phyloP scores from a whole-genome alignment of 1,284 basidiomycete genomes.

The Abortiporus biennis region DNA sequence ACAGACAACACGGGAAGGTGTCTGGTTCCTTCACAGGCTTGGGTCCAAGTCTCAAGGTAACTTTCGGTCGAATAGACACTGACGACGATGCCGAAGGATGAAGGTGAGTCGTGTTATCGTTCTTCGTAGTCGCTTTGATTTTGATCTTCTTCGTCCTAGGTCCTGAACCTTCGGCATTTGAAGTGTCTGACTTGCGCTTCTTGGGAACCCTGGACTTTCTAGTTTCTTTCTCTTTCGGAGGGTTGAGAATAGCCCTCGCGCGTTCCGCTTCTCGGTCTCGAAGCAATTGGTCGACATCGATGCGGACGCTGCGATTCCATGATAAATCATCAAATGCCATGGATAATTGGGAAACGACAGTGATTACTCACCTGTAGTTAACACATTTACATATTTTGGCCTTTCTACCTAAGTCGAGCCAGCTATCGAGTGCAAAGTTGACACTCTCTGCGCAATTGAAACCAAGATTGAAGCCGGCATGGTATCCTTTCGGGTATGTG shows the following conservation, averaged over 20 bases:
- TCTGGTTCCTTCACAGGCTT: conserved; percentile 54
- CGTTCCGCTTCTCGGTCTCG: conserved; percentile 49
- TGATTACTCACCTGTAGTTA: conserved; percentile 61
- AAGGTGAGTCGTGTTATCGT: neutral
- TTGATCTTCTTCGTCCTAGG: conserved; percentile 30
- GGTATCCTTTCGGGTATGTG: conserved; percentile 92
- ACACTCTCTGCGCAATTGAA: conserved; percentile 98
- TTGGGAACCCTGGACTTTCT: conserved; percentile 16
- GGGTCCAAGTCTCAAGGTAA: conserved; percentile 59
- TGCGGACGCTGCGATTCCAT: conserved; percentile 62
- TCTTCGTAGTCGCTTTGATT: conserved; percentile 10
- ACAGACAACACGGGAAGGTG: conserved; percentile 76
- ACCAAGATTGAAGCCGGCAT: conserved; percentile 95
- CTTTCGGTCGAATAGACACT: conserved; percentile 29
- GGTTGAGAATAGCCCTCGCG: conserved; percentile 8
- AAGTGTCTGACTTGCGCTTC: conserved; percentile 34
- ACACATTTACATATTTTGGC: conserved; percentile 85
- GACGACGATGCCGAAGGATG: neutral
- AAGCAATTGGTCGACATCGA: conserved; percentile 85
- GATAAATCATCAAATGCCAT: conserved; percentile 8
- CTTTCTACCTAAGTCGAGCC: conserved; percentile 84
- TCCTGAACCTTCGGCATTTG: conserved; percentile 9
- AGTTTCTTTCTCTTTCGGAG: conserved; percentile 8
- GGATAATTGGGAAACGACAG: neutral
- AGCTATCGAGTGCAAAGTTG: conserved; percentile 95